phyloP scores from a whole-genome alignment of 1,284 basidiomycete genomes.

The Fomitopsis pinicola region DNA sequence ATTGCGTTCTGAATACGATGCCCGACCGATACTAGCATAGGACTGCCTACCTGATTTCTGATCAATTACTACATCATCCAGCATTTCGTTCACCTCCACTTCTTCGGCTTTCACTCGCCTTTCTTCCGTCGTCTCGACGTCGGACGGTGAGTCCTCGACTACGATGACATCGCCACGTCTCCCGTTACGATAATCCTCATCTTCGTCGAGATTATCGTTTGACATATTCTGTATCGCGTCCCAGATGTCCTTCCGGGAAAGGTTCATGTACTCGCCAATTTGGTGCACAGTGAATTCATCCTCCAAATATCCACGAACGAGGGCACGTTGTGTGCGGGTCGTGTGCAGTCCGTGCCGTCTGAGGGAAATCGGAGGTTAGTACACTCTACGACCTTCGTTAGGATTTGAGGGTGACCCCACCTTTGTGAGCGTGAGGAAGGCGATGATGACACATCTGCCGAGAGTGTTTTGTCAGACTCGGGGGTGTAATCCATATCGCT shows the following conservation, averaged over 20 bases:
- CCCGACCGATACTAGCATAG: too few species aligned
- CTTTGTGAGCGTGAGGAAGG: too few species aligned
- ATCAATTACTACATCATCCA: not conserved
- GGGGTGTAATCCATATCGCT: too few species aligned
- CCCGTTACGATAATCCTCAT: slow-evolving; percentile 2
- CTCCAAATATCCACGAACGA: slow-evolving; percentile 5
- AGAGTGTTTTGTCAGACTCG: too few species aligned
- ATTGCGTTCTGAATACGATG: too few species aligned
- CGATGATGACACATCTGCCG: too few species aligned
- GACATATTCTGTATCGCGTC: slow-evolving; percentile 4
- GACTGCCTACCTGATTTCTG: too few species aligned
- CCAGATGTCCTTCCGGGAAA: not conserved
- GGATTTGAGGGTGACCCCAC: too few species aligned
- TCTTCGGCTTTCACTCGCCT: not conserved
- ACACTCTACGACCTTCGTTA: not conserved
- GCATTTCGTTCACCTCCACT: not conserved
- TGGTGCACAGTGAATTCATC: not conserved
- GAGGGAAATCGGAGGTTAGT: not conserved
- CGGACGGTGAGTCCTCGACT: not conserved
- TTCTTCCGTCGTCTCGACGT: not conserved
- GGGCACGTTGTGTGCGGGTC: slow-evolving; percentile 5
- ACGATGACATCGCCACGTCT: slow-evolving; percentile 5
- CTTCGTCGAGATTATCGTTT: slow-evolving; percentile 2
- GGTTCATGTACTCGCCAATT: not conserved
- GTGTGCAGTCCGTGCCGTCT: not conserved